These are phyloP conservation scores for Soucietia sequanensis DNA, from an alignment of 805 yeast genomes.

Conservation along the genomic window DNA sequence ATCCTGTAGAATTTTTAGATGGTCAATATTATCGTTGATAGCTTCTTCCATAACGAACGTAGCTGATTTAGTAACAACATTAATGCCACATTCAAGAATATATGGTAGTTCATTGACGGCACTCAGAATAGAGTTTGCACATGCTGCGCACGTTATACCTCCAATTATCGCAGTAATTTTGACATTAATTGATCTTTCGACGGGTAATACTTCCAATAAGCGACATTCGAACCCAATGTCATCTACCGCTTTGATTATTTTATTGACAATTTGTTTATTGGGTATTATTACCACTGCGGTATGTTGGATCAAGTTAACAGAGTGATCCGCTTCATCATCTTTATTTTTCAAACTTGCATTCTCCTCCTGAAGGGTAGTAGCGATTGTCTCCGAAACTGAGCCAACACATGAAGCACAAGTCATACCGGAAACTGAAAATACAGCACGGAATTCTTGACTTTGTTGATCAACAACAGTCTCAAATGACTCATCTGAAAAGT, in stretches of 20 bases:
- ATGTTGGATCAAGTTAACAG: conserved; percentile 52
- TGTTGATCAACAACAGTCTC: conserved; percentile 26
- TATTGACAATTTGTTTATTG: conserved; percentile 45
- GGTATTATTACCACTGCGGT: conserved; percentile 54
- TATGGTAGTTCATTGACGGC: conserved; percentile 49
- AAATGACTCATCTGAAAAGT: conserved; percentile 15
- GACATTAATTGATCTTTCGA: conserved; percentile 46
- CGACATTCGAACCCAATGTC: conserved; percentile 45
- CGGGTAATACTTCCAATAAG: conserved; percentile 59
- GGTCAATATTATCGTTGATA: conserved; percentile 16
- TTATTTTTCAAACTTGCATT: conserved; percentile 4
- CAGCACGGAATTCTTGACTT: conserved; percentile 41
- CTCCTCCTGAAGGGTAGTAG: conserved; percentile 3
- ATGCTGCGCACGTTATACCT: conserved; percentile 75
- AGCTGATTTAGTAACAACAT: conserved; percentile 61
- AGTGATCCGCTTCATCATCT: conserved; percentile 30
- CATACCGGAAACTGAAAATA: conserved; percentile 50
- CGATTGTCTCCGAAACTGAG: conserved; percentile 29
- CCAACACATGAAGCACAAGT: conserved; percentile 39
- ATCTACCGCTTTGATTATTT: conserved; percentile 22
- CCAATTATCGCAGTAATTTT: conserved; percentile 62
- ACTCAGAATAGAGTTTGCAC: conserved; percentile 55
- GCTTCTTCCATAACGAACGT: conserved; percentile 53
- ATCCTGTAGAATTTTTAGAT: conserved; percentile 43
- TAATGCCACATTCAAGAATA: conserved; percentile 53